phyloP scores from a whole-genome alignment of 805 yeast genomes.

The Myxozyma lipomycoides region DNA sequence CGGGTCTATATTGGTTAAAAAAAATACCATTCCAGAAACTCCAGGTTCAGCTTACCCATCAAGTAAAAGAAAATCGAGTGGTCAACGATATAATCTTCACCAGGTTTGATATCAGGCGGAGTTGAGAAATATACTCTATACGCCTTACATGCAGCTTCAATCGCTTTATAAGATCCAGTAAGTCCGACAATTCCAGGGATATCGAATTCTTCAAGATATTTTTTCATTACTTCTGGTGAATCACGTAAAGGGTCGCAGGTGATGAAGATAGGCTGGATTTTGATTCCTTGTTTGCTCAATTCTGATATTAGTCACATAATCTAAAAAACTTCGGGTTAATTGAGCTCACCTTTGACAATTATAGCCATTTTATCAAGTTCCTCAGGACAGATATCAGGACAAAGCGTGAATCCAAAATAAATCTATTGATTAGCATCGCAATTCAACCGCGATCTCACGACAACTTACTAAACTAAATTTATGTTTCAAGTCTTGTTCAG shows the following conservation, averaged over 20 bases:
- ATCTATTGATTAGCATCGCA: slow-evolving; percentile 34
- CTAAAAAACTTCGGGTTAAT: neutral
- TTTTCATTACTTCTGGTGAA: slow-evolving; percentile 75
- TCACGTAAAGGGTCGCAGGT: slow-evolving; percentile 98
- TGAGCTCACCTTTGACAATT: slow-evolving; percentile 49
- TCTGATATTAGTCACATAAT: slow-evolving; percentile 33
- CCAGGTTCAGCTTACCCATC: slow-evolving; percentile 46
- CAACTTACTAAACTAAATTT: slow-evolving; percentile 57
- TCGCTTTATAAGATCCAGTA: slow-evolving; percentile 83
- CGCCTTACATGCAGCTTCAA: slow-evolving; percentile 79
- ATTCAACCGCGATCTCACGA: neutral
- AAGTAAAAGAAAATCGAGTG: slow-evolving; percentile 95
- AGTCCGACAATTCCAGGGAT: slow-evolving; percentile 75
- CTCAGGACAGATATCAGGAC: slow-evolving; percentile 98
- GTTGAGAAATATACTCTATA: slow-evolving; percentile 97
- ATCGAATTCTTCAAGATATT: slow-evolving; percentile 84
- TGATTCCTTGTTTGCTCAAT: slow-evolving; percentile 53
- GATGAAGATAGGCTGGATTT: slow-evolving; percentile 80
- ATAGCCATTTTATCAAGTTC: slow-evolving; percentile 88
- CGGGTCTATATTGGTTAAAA: slow-evolving; percentile 52
- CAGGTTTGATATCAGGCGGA: slow-evolving; percentile 88
- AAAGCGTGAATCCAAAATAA: slow-evolving; percentile 96
- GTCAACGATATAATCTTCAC: slow-evolving; percentile 94
- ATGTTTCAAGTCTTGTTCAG: slow-evolving; percentile 70
- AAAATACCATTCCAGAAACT: neutral